These are phyloP conservation scores for Paracamarosporium sp. DNA, from an alignment of 2,329 filamentous ascomycete genomes.

Conservation along the genomic window DNA sequence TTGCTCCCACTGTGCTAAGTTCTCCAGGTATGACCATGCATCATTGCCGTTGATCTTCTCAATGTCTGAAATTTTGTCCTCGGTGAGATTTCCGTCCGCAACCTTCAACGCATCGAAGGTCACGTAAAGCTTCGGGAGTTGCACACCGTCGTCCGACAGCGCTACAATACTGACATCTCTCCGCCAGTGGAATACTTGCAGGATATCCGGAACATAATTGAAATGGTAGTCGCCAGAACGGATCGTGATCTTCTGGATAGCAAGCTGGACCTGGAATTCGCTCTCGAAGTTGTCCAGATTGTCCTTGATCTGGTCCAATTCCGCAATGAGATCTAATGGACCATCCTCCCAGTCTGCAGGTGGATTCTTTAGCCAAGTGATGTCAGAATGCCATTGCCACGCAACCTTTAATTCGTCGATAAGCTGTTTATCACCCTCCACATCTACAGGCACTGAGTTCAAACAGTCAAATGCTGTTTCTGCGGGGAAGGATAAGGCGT, in stretches of 20 bases:
- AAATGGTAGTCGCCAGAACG: conserved; percentile 35
- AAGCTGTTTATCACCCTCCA: conserved; percentile 27
- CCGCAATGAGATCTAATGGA: conserved; percentile 39
- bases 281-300: conserved; percentile 36
- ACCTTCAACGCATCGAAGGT: conserved; percentile 3
- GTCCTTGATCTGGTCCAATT: conserved; percentile 40
- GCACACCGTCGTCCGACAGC: conserved; percentile 40
- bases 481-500: conserved; percentile 20
- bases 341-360: conserved; percentile 41
- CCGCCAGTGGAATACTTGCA: conserved; percentile 28
- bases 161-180: conserved; percentile 27
- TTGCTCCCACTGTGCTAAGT: conserved; percentile 22
- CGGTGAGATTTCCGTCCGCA: conserved; percentile 24
- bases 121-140: conserved; percentile 42
- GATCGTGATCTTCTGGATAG: conserved; percentile 32
- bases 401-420: conserved; percentile 38
- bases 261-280: conserved; percentile 48
- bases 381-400: conserved; percentile 45
- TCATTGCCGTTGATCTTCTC: conserved; percentile 34
- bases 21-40: conserved; percentile 26
- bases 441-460: conserved; percentile 39
- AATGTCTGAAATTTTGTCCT: conserved; percentile 32
- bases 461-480: conserved; percentile 35
- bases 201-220: conserved; percentile 35
- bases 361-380: conserved; percentile 43